Evolutionary conservation across 2,329 filamentous ascomycete species (phyloP).

Genomic region (Ophiostoma australiae): DNA sequence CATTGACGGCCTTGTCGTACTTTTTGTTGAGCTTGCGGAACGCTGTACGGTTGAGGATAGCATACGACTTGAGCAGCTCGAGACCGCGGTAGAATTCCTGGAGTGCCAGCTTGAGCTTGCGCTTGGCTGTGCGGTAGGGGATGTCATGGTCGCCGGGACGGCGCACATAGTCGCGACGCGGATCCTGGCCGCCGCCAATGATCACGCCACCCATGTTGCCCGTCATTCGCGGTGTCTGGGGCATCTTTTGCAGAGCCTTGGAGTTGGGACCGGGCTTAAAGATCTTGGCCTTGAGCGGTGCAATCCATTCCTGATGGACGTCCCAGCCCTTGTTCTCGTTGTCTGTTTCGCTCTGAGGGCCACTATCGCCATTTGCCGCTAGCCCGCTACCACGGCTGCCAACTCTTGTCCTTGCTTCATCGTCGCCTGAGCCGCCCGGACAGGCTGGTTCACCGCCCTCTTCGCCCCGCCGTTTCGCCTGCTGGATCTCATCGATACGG

Average conservation of each 20-base stretch:
- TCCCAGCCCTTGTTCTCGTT: constrained; percentile 28
- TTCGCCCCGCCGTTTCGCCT: constrained; percentile 34
- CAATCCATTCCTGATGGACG: constrained; percentile 40
- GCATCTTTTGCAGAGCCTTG: constrained; percentile 53
- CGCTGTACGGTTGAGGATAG: constrained; percentile 81
- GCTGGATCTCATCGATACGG: constrained; percentile 65
- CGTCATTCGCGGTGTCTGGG: constrained; percentile 45
- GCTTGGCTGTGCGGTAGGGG: constrained; percentile 80
- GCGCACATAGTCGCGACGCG: constrained; percentile 46
- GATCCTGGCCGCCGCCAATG: constrained; percentile 30
- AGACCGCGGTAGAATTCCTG: constrained; percentile 91
- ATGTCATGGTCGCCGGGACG: constrained; percentile 56
- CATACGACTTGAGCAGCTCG: constrained; percentile 87
- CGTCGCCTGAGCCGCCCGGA: constrained; percentile 26
- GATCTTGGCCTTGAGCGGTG: constrained; percentile 51
- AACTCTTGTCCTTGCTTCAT: neutral
- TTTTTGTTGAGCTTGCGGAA: constrained; percentile 99
- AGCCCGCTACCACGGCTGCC: constrained; percentile 11
- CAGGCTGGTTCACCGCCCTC: constrained; percentile 27
- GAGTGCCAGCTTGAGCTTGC: constrained; percentile 83
- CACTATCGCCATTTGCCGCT: constrained; percentile 13
- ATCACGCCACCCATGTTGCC: constrained; percentile 18
- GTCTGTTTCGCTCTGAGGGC: constrained; percentile 30
- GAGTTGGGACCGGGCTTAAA: constrained; percentile 57
- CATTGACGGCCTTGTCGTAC: constrained; percentile 85